Evolutionary conservation across 129 eudicot genomes (phyloP).

Genomic region (Tagetes patula): DNA sequence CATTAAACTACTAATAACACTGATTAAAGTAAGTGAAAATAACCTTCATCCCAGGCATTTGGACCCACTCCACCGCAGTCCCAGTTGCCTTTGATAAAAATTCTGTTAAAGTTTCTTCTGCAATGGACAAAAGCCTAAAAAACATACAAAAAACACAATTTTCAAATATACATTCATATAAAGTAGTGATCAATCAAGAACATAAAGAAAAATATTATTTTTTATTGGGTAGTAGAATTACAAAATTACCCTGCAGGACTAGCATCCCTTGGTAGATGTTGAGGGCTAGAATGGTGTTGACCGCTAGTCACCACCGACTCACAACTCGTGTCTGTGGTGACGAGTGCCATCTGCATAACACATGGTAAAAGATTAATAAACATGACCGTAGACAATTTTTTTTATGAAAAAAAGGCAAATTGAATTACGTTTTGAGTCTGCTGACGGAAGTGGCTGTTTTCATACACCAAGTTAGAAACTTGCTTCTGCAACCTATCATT

Average conservation of each 20-base stretch:
- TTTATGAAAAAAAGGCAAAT: background rate
- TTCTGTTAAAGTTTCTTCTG: conserved; percentile 94
- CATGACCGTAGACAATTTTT: background rate
- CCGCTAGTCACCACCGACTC: conserved; percentile 86
- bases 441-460: conserved; percentile 73
- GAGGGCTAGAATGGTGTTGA: conserved; percentile 71
- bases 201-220: background rate
- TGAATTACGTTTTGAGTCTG: conserved; percentile 59
- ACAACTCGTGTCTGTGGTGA: conserved; percentile 77
- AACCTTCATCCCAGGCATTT: conserved; percentile 97
- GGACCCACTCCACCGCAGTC: conserved; percentile 96
- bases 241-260: conserved; percentile 76
- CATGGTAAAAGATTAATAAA: conserved; percentile 1
- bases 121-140: conserved; percentile 81
- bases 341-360: conserved; percentile 52
- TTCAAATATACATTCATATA: conserved; percentile 18
- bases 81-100: conserved; percentile 90
- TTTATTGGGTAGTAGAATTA: background rate
- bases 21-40: conserved; percentile 28
- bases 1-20: conserved; percentile 16
- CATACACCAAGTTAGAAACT: conserved; percentile 77
- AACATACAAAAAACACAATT: conserved; percentile 38
- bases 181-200: conserved; percentile 21
- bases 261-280: conserved; percentile 77
- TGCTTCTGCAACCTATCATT: conserved; percentile 81